phyloP scores from a whole-genome alignment of 2,329 filamentous ascomycete genomes.

The Pezicula rhizophila region DNA sequence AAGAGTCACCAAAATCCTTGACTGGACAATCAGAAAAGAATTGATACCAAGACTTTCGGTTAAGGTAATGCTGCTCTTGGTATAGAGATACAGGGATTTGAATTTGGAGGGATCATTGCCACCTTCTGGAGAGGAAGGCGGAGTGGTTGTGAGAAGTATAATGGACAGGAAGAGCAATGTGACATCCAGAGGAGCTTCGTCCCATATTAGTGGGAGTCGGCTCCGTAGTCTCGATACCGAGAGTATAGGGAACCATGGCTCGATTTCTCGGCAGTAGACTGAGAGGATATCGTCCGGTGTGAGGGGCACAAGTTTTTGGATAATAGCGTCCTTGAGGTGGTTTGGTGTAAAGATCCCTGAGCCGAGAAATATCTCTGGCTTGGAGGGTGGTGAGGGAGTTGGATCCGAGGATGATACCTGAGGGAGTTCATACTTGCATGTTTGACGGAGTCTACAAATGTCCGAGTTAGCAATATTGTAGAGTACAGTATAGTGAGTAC shows the following conservation, averaged over 20 bases:
- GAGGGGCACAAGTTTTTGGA: constrained; percentile 7
- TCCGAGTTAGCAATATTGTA: constrained; percentile 7
- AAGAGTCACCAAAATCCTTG: constrained; percentile 14
- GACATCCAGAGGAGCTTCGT: constrained; percentile 9
- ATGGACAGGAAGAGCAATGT: constrained; percentile 12
- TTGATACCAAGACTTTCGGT: constrained; percentile 15
- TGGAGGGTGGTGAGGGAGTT: constrained; percentile 8
- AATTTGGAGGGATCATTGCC: constrained; percentile 7
- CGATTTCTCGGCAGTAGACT: constrained; percentile 6
- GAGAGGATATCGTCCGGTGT: constrained; percentile 8
- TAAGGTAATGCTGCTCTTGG: constrained; percentile 9
- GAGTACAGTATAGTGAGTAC: neutral
- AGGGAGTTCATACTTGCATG: constrained; percentile 10
- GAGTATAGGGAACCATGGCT: constrained; percentile 14
- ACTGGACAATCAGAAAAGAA: constrained; percentile 10
- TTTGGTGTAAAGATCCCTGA: constrained; percentile 4
- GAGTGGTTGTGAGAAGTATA: constrained; percentile 9
- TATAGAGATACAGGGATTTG: constrained; percentile 12
- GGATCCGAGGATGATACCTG: constrained; percentile 6
- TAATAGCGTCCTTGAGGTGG: constrained; percentile 10
- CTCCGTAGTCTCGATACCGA: constrained; percentile 4
- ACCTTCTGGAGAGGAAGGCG: constrained; percentile 3
- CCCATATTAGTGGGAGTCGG: constrained; percentile 12
- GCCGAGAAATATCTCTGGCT: constrained; percentile 4
- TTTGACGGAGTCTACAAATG: constrained; percentile 9